Percentiles rank a stretch among this genome's conserved stretches.
Conservation (phyloP, 257 asterid genomes). For the Cruciata laevipes region DNA sequence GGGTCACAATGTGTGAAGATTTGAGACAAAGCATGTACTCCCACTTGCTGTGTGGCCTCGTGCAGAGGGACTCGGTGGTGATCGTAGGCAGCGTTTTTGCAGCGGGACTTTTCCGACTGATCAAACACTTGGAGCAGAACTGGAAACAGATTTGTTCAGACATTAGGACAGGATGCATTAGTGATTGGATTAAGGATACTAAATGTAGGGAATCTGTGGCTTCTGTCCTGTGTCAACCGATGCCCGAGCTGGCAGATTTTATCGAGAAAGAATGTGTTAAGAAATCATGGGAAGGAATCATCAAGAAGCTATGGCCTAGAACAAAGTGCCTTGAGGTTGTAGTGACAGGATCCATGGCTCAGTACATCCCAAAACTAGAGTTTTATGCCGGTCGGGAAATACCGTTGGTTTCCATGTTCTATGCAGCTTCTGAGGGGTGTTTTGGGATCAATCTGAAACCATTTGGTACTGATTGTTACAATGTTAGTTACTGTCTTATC, state of each 20-base stretch:
- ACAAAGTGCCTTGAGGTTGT: neutral
- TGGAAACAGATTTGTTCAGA: neutral
- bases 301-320: conserved; percentile 13
- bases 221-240: neutral
- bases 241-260: conserved; percentile 8
- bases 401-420: neutral
- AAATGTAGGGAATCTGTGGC: neutral
- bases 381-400: neutral
- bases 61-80: neutral
- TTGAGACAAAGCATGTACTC: neutral
- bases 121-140: neutral
- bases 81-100: neutral
- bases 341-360: conserved; percentile 10
- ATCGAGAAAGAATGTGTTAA: neutral
- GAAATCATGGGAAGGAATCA: conserved; percentile 13
- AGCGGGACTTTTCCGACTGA: neutral
- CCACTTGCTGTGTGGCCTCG: conserved; percentile 1
- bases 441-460: conserved; percentile 1
- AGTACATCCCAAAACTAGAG: neutral
- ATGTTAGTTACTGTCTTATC: conserved; percentile 2
- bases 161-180: conserved; percentile 1
- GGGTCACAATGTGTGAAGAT: conserved; percentile 1
- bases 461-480: neutral
- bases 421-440: neutral
- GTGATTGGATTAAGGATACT: conserved; percentile 10